A percentile compares a stretch with the other conserved stretches of the same genome.
Evolutionary conservation across 495 filamentous ascomycete species (phyloP).

Genomic region (Penicillium daleae): DNA sequence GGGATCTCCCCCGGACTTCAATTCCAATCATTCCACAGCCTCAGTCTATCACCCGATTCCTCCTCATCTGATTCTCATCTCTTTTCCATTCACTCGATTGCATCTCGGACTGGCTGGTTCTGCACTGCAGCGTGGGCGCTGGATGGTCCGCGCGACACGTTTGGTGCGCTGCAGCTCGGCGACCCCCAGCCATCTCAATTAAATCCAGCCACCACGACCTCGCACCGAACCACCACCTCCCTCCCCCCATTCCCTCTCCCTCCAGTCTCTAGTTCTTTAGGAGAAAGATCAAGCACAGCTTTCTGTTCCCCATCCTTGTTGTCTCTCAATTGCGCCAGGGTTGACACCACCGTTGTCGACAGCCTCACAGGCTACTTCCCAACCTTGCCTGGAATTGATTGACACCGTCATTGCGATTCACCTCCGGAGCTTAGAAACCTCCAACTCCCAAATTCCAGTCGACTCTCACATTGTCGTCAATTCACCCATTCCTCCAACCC

Average conservation of each 20-base stretch:
- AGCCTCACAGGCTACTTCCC: slow-evolving; percentile 10
- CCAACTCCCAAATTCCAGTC: slow-evolving; percentile 17
- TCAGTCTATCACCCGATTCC: neutral
- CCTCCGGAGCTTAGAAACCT: slow-evolving; percentile 15
- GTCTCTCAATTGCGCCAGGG: slow-evolving; percentile 12
- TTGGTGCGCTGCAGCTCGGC: slow-evolving; percentile 34
- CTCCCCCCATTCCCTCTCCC: slow-evolving; percentile 5
- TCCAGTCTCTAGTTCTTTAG: neutral
- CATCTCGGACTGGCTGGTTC: slow-evolving; percentile 5
- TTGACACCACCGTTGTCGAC: slow-evolving; percentile 10
- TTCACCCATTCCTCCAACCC: slow-evolving; percentile 23
- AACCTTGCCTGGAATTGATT: slow-evolving; percentile 3
- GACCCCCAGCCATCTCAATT: slow-evolving; percentile 38
- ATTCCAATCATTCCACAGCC: slow-evolving; percentile 8
- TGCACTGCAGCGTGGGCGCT: slow-evolving; percentile 16
- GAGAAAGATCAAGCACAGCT: too few relatives aligned
- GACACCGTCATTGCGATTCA: slow-evolving; percentile 21
- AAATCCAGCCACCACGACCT: slow-evolving; percentile 36
- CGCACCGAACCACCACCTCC: slow-evolving; percentile 13
- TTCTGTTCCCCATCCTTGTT: too few relatives aligned
- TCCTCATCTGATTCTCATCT: neutral
- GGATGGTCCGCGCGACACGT: slow-evolving; percentile 32
- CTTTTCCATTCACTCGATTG: slow-evolving; percentile 4
- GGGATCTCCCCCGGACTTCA: slow-evolving; percentile 1
- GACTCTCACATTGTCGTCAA: slow-evolving; percentile 42